phyloP scores from a whole-genome alignment of 202 grass and related monocot species.

The Hordeum pubiflorum region DNA sequence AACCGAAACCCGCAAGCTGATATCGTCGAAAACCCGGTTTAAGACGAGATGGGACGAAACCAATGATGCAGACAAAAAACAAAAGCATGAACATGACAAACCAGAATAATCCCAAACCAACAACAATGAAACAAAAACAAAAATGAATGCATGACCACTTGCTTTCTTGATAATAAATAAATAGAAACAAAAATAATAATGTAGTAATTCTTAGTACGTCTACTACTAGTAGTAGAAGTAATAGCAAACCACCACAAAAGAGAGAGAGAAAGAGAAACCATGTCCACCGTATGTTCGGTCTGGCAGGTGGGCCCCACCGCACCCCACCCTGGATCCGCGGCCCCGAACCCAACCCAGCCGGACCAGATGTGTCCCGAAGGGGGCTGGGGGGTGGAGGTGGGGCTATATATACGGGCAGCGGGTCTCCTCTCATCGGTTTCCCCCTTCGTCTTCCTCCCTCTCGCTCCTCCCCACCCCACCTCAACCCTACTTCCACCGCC shows the following conservation, averaged over 20 bases:
- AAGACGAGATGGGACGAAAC: too few relatives aligned
- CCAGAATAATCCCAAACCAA: too few relatives aligned
- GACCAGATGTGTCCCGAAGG: not conserved
- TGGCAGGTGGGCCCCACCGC: not conserved
- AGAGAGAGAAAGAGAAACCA: too few relatives aligned
- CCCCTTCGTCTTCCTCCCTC: not conserved
- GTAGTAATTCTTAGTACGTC: too few relatives aligned
- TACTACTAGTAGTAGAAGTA: too few relatives aligned
- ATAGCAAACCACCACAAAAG: too few relatives aligned
- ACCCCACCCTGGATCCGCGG: not conserved
- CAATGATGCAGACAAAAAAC: too few relatives aligned
- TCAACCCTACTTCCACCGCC: constrained; percentile 22
- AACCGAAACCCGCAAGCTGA: not conserved
- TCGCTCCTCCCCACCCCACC: not conserved
- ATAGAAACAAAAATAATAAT: too few relatives aligned
- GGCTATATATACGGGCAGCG: constrained; percentile 23
- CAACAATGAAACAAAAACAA: too few relatives aligned
- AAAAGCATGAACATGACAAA: not conserved
- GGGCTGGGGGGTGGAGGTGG: not conserved
- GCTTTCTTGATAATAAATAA: too few relatives aligned
- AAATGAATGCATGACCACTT: too few relatives aligned
- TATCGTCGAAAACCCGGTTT: not conserved
- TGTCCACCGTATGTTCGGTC: not conserved
- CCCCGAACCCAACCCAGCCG: not conserved
- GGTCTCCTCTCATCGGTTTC: constrained; percentile 17